Percentiles rank a stretch among this genome's conserved stretches.
phyloP scores from a whole-genome alignment of 495 filamentous ascomycete species.

The Penicillium longicatenatum region DNA sequence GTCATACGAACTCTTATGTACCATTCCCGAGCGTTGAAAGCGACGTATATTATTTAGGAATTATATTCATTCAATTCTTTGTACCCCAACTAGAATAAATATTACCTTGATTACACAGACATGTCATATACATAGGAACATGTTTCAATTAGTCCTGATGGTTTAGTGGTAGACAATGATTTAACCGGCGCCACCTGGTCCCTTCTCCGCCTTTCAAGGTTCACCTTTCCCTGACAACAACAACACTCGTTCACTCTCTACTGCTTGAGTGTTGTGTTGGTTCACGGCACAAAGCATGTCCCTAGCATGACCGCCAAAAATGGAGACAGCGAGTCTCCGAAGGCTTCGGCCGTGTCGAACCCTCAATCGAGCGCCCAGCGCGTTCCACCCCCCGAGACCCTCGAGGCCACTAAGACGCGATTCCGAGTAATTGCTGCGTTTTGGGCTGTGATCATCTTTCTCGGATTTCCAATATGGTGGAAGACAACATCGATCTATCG shows the following conservation, averaged over 20 bases:
- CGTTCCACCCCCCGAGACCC: constrained; percentile 73
- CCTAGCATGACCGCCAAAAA: constrained; percentile 41
- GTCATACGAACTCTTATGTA: not conserved
- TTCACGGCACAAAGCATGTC: constrained; percentile 38
- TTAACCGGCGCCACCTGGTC: constrained; percentile 7
- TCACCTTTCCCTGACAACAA: constrained; percentile 6
- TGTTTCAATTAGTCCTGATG: not conserved
- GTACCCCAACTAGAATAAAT: not conserved
- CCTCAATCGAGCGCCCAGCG: constrained; percentile 32
- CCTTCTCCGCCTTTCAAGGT: constrained; percentile 26
- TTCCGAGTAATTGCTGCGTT: constrained; percentile 81
- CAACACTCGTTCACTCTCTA: constrained; percentile 3
- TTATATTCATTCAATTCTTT: too few relatives aligned
- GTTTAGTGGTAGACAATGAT: not conserved
- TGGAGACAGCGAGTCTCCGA: constrained; percentile 42
- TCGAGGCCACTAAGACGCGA: constrained; percentile 66
- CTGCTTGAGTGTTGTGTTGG: constrained; percentile 6
- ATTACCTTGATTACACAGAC: not conserved
- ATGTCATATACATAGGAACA: not conserved
- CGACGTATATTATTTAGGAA: too few relatives aligned
- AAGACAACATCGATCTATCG: constrained; percentile 94
- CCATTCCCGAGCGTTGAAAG: not conserved
- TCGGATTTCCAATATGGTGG: constrained; percentile 96
- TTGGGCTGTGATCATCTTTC: constrained; percentile 80
- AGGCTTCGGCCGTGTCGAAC: constrained; percentile 19